Evolutionary conservation across 1,284 basidiomycete species (phyloP), one percentile per base, ranked within the genome.

Genomic region (Porogramme epimiltina): DNA sequence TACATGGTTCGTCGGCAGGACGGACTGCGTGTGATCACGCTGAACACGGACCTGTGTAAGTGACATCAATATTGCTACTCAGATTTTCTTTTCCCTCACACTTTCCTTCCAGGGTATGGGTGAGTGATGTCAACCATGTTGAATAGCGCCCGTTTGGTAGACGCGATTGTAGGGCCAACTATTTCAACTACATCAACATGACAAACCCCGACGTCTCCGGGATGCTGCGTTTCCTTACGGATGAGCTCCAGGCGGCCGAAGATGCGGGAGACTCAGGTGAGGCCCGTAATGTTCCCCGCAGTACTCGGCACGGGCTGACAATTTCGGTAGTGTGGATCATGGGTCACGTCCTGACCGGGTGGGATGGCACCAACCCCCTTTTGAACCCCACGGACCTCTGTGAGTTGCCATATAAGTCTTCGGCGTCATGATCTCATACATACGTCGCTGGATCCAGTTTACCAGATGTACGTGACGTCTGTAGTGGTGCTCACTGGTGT

Each of bases 191-290:
- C 64, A 85, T 93, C 70, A 87, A 92, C 62, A 76, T 89, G 62
- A 82, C 81, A 19, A 68, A 83, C 36, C 79, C 85, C 2, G 91
- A 93, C 66, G 74, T 75, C 36, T 88, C 84, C 34, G 89, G 89
- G 9, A 88, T 87, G 79, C 73, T 93, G 56, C 77, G 87, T 22
- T 92, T 89, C 72, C 63, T 93, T 50, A 91, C 91, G 3, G 85
- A 91, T 59, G 88, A 93, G 67, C 73, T 93, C n/a, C 87, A 91
- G 65, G 82, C 76, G 46, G 85, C 87, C 15, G 88, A 90, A 66
- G 87, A 90, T 62, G 74, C 76, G 28, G 81, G 85, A 3, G 85
- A 89, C 47, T 72, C 84, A 62, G 87, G 85, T 82, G n/a, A 41
- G 57, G 40, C 16, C 20, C 10, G 4, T 18, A n/a, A 10, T 45